Conservation (phyloP, 495 filamentous ascomycete species). For the Penicillium bovifimosum region DNA sequence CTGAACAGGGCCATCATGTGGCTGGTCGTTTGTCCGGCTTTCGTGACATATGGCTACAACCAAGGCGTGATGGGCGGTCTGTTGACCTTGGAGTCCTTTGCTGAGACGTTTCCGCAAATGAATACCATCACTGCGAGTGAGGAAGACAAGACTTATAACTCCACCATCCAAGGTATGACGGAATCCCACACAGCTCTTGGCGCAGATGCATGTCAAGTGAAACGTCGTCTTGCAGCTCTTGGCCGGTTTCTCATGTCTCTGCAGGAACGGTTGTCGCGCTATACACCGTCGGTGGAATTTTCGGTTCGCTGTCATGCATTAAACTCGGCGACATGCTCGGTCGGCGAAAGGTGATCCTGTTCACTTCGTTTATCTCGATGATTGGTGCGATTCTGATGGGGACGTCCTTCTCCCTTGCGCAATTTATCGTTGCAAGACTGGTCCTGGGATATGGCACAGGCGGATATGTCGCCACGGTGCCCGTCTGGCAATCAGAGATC, state of each 20-base stretch:
- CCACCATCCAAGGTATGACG: neutral
- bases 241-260: neutral
- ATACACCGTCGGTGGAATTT: constrained; percentile 32
- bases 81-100: constrained; percentile 30
- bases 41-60: constrained; percentile 41
- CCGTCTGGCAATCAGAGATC: constrained; percentile 61
- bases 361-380: constrained; percentile 26
- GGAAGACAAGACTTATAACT: neutral
- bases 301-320: constrained; percentile 31
- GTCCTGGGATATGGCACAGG: constrained; percentile 59
- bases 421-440: constrained; percentile 44
- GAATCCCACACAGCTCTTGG: too few species aligned
- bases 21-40: constrained; percentile 37
- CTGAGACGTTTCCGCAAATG: constrained; percentile 41
- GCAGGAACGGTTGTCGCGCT: constrained; percentile 32
- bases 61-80: constrained; percentile 36
- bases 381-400: constrained; percentile 43
- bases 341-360: constrained; percentile 30
- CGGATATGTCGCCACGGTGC: constrained; percentile 57
- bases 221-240: neutral
- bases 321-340: constrained; percentile 30
- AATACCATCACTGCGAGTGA: constrained; percentile 16
- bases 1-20: constrained; percentile 29
- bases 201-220: neutral
- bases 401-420: constrained; percentile 29